Evolutionary conservation across 2,329 filamentous ascomycete genomes (phyloP).

Genomic region (Ascochyta koolunga): DNA sequence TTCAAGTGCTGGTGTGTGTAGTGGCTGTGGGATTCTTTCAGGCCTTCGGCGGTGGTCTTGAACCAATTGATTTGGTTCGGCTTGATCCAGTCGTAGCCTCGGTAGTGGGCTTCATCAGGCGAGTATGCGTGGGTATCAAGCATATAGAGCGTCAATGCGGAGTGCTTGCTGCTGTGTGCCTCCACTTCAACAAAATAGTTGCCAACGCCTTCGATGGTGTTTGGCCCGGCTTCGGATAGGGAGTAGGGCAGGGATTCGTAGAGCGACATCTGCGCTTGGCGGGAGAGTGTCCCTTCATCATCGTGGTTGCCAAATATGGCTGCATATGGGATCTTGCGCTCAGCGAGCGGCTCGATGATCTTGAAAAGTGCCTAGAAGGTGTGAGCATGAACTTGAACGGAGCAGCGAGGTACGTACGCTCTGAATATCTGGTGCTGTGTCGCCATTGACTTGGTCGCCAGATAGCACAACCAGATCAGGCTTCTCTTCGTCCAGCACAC

Average conservation of each 20-base stretch:
- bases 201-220: slow-evolving; percentile 84
- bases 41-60: slow-evolving; percentile 71
- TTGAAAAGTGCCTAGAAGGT: slow-evolving; percentile 81
- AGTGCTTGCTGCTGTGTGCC: slow-evolving; percentile 82
- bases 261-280: slow-evolving; percentile 80
- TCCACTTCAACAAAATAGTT: slow-evolving; percentile 95
- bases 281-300: slow-evolving; percentile 82
- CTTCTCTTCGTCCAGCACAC: slow-evolving; percentile 87
- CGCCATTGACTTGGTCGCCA: slow-evolving; percentile 95
- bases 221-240: slow-evolving; percentile 81
- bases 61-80: slow-evolving; percentile 96
- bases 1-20: slow-evolving; percentile 95
- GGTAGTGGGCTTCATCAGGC: slow-evolving; percentile 83
- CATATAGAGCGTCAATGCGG: slow-evolving; percentile 91
- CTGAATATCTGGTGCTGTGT: slow-evolving; percentile 88
- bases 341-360: slow-evolving; percentile 80
- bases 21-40: slow-evolving; percentile 74
- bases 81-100: slow-evolving; percentile 98
- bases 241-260: slow-evolving; percentile 89
- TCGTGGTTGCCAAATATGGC: slow-evolving; percentile 98
- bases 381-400: slow-evolving; percentile 15
- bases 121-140: slow-evolving; percentile 93
- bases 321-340: slow-evolving; percentile 88
- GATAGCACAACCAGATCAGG: slow-evolving; percentile 91
- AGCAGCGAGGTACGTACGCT: slow-evolving; percentile 62